Evolutionary conservation across 1,139 yeast species (phyloP).

Genomic region (Lodderomyces metapsilosis): DNA sequence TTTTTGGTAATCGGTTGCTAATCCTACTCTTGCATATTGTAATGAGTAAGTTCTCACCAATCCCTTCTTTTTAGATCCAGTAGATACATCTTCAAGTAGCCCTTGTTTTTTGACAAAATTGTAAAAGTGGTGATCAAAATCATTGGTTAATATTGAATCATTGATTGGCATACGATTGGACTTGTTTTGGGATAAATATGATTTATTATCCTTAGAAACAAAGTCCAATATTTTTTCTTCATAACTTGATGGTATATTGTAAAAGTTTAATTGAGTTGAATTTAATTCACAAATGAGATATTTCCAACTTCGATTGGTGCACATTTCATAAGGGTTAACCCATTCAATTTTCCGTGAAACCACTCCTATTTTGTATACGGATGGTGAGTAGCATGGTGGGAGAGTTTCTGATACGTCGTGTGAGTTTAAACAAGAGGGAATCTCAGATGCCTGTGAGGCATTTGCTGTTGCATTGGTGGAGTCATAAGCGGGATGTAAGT

Average conservation of each 20-base stretch:
- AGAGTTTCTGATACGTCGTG: background rate
- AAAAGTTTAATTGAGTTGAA: slow-evolving; percentile 72
- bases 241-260: slow-evolving; percentile 38
- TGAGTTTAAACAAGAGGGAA: background rate
- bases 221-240: slow-evolving; percentile 29
- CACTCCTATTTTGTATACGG: slow-evolving; percentile 54
- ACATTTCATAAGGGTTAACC: slow-evolving; percentile 63
- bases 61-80: slow-evolving; percentile 14
- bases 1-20: slow-evolving; percentile 69
- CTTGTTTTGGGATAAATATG: background rate
- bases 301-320: slow-evolving; percentile 64
- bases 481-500: background rate
- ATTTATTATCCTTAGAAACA: slow-evolving; percentile 12
- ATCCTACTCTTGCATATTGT: slow-evolving; percentile 67
- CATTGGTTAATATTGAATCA: slow-evolving; percentile 31
- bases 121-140: slow-evolving; percentile 39
- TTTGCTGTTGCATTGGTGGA: background rate
- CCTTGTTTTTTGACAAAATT: slow-evolving; percentile 30
- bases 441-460: background rate
- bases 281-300: slow-evolving; percentile 62
- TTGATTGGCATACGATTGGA: background rate
- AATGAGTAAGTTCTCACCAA: slow-evolving; percentile 59
- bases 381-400: slow-evolving; percentile 57
- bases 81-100: slow-evolving; percentile 16
- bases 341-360: slow-evolving; percentile 62